These are phyloP conservation scores for Coriaria nepalensis DNA, from an alignment of 306 rosid genomes.

Conservation along the genomic window DNA sequence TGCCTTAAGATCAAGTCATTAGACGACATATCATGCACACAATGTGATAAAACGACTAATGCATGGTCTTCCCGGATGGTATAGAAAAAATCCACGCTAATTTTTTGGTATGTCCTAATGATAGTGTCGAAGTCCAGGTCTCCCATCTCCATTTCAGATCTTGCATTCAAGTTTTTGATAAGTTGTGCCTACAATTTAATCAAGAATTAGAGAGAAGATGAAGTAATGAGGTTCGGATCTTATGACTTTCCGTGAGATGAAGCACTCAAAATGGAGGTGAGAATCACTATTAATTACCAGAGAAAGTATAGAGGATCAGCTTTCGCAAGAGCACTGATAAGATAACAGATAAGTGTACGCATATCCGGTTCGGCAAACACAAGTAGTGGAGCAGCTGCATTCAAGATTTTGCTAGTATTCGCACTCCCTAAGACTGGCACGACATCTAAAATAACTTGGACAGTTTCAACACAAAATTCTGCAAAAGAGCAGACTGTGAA, in stretches of 20 bases:
- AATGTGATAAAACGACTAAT: conserved; percentile 70
- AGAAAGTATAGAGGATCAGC: conserved; percentile 38
- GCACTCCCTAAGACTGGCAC: conserved; percentile 46
- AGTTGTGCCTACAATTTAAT: conserved; percentile 49
- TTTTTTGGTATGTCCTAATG: conserved; percentile 39
- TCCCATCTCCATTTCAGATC: conserved; percentile 53
- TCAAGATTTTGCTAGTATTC: conserved; percentile 41
- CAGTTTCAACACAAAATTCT: conserved; percentile 48
- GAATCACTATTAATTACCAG: conserved; percentile 35
- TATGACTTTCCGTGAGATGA: no score
- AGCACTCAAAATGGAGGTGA: conserved; percentile 7
- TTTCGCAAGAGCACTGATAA: conserved; percentile 55
- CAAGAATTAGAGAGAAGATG: not conserved
- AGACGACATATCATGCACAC: conserved; percentile 80
- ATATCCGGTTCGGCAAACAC: conserved; percentile 46
- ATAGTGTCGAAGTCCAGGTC: conserved; percentile 62
- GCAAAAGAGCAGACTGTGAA: conserved; percentile 20
- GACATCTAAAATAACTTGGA: conserved; percentile 47
- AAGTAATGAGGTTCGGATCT: no score
- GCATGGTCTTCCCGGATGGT: conserved; percentile 43
- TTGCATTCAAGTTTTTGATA: conserved; percentile 56
- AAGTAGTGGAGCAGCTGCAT: conserved; percentile 51
- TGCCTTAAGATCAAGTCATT: conserved; percentile 52
- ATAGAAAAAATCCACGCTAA: conserved; percentile 45
- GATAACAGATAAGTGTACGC: conserved; percentile 59